phyloP scores from a whole-genome alignment of 2,329 filamentous ascomycete genomes.

The Mycogone perniciosa region DNA sequence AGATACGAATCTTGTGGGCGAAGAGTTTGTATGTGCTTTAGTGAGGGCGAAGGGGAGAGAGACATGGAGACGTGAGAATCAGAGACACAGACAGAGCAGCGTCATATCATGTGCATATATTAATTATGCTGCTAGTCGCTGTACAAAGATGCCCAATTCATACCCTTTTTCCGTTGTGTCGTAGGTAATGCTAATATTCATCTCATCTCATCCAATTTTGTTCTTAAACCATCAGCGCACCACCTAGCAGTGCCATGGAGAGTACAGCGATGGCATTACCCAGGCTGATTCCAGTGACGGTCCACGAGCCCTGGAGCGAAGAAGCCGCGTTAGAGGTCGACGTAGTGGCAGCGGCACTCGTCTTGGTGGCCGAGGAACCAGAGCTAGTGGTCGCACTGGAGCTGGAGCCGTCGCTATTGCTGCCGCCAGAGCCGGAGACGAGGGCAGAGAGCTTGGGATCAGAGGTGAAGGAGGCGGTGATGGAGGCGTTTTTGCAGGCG shows the following conservation, averaged over 20 bases:
- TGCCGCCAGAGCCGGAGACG: conserved; percentile 14
- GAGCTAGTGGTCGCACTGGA: conserved; percentile 6
- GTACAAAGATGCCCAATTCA: no score
- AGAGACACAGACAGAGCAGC: no score
- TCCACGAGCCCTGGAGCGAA: conserved; percentile 19
- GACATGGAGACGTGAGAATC: no score
- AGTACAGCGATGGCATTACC: conserved; percentile 20
- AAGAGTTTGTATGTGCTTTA: no score
- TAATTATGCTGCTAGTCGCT: no score
- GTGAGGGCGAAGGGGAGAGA: no score
- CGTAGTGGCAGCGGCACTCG: conserved; percentile 16
- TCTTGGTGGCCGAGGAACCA: conserved; percentile 15
- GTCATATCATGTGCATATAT: no score
- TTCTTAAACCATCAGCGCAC: conserved; percentile 23
- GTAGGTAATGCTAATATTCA: no score
- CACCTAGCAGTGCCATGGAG: conserved; percentile 25
- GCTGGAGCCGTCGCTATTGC: conserved; percentile 9
- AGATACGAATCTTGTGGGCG: no score
- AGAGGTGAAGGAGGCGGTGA: conserved; percentile 25
- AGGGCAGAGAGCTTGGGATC: conserved; percentile 31
- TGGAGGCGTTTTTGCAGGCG: conserved; percentile 31
- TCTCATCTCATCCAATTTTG: not conserved
- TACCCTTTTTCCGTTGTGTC: no score
- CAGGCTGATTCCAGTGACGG: conserved; percentile 16
- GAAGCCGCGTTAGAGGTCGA: conserved; percentile 21